Percentiles rank a stretch among this genome's conserved stretches.
Conservation (phyloP, 805 yeast species). For the Jamesozyma spencerorum region DNA sequence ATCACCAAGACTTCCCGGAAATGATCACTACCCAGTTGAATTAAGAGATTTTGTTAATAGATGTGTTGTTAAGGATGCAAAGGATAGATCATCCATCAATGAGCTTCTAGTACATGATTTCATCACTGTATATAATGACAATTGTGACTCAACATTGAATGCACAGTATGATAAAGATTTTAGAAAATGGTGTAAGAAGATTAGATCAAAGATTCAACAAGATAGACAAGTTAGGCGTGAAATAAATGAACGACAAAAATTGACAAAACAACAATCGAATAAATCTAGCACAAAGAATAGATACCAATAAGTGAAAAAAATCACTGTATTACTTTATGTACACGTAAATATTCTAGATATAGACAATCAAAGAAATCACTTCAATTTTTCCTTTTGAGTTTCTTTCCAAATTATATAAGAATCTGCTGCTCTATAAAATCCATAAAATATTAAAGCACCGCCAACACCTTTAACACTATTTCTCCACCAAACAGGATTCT, state of each 20-base stretch:
- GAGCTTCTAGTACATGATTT: conserved; percentile 44
- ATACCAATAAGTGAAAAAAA: too few relatives aligned
- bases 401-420: conserved; percentile 6
- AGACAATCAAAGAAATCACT: not conserved
- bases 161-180: conserved; percentile 25
- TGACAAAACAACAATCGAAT: conserved; percentile 22
- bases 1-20: conserved; percentile 61
- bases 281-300: conserved; percentile 3
- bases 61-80: conserved; percentile 66
- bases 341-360: not conserved
- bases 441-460: conserved; percentile 43
- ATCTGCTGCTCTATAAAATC: conserved; percentile 55
- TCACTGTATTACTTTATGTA: not conserved
- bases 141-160: conserved; percentile 13
- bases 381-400: conserved; percentile 1
- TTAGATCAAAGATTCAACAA: conserved; percentile 24
- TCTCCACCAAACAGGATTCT: conserved; percentile 57
- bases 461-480: conserved; percentile 45
- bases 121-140: conserved; percentile 28
- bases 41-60: conserved; percentile 62
- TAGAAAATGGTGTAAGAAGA: conserved; percentile 35
- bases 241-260: conserved; percentile 22
- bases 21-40: conserved; percentile 30
- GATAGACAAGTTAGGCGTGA: conserved; percentile 28
- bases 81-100: conserved; percentile 60